Evolutionary conservation across 2,329 filamentous ascomycete genomes (phyloP).

Genomic region (Epicoccum sorghinum): DNA sequence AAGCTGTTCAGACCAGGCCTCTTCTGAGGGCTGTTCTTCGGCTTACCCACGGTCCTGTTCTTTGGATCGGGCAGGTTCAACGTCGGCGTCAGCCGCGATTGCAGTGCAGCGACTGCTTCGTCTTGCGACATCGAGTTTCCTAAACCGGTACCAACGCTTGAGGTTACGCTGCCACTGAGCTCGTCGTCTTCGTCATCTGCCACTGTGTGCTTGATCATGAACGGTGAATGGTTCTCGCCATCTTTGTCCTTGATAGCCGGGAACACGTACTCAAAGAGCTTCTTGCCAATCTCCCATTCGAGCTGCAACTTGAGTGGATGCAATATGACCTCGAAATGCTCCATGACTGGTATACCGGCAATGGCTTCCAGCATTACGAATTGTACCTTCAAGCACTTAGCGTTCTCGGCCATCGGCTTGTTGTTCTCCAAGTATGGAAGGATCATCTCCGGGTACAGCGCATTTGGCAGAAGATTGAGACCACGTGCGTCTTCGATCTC

Average conservation of each 20-base stretch:
- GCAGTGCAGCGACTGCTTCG: constrained; percentile 72
- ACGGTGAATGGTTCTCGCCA: constrained; percentile 62
- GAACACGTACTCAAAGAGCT: constrained; percentile 96
- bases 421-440: constrained; percentile 78
- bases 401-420: constrained; percentile 62
- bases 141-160: constrained; percentile 24
- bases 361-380: constrained; percentile 99
- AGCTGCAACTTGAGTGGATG: constrained; percentile 94
- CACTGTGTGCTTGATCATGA: constrained; percentile 61
- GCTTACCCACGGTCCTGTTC: constrained; percentile 39
- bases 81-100: constrained; percentile 82
- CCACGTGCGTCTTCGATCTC: constrained; percentile 88
- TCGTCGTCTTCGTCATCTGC: constrained; percentile 57
- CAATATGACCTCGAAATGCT: constrained; percentile 93
- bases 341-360: constrained; percentile 94
- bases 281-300: constrained; percentile 89
- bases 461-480: constrained; percentile 86
- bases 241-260: constrained; percentile 71
- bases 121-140: constrained; percentile 30
- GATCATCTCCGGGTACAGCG: constrained; percentile 95
- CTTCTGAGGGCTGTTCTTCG: constrained; percentile 30
- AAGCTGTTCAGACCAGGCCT: constrained; percentile 41
- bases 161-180: constrained; percentile 41
- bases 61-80: constrained; percentile 61
- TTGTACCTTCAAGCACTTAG: constrained; percentile 89